Evolutionary conservation across 495 filamentous ascomycete genomes (phyloP).

Genomic region (Trichoderma virens): DNA sequence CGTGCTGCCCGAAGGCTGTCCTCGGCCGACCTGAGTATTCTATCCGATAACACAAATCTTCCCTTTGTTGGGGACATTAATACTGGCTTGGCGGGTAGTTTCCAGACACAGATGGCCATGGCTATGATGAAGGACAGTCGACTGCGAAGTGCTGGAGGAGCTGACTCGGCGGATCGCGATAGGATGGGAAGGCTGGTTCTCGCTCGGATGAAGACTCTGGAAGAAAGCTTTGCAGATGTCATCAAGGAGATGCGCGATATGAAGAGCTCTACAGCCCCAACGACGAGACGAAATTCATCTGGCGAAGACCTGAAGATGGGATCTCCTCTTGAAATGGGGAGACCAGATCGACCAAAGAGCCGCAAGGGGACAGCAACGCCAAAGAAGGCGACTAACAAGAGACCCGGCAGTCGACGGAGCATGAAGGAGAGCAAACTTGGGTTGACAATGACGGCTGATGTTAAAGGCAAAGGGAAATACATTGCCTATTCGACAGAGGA

Average conservation of each 20-base stretch:
- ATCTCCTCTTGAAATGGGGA: background rate
- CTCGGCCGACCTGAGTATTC: conserved; percentile 58
- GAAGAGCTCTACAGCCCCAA: conserved; percentile 29
- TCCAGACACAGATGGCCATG: conserved; percentile 72
- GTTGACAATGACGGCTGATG: conserved; percentile 7
- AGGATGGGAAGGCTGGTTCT: conserved; percentile 74
- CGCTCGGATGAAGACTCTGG: conserved; percentile 84
- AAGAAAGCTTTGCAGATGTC: conserved; percentile 77
- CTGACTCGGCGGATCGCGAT: conserved; percentile 50
- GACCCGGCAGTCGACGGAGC: conserved; percentile 15
- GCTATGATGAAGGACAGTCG: conserved; percentile 35
- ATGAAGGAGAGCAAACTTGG: conserved; percentile 14
- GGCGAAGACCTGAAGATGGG: conserved; percentile 26
- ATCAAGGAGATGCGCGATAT: conserved; percentile 73
- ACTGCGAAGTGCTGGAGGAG: conserved; percentile 18
- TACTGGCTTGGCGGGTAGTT: conserved; percentile 62
- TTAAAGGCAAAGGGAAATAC: conserved; percentile 23
- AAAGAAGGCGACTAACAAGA: conserved; percentile 17
- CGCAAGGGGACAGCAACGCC: conserved; percentile 12
- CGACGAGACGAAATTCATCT: conserved; percentile 31
- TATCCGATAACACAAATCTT: conserved; percentile 58
- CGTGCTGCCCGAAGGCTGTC: conserved; percentile 32
- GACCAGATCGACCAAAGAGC: conserved; percentile 6
- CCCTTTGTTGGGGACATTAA: conserved; percentile 51
- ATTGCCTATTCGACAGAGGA: conserved; percentile 15